Evolutionary conservation across 345 rosid species (phyloP).

Genomic region (Noccaea caerulescens): DNA sequence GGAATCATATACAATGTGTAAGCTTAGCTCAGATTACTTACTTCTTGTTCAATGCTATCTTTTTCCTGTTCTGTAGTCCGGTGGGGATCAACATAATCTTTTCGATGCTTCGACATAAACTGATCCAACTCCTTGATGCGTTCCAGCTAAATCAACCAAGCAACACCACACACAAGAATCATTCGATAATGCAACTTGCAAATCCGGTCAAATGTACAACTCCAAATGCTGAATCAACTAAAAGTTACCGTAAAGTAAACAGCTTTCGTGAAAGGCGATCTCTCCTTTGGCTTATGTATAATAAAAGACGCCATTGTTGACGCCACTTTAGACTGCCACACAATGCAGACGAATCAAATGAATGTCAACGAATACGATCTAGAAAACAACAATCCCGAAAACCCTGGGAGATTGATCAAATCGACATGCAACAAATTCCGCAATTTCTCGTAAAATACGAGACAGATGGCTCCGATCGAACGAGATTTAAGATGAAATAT

Average conservation of each 20-base stretch:
- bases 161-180: conserved; percentile 3
- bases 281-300: conserved; percentile 70
- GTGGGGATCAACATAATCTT: conserved; percentile 83
- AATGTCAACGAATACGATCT: conserved; percentile 3
- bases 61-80: conserved; percentile 85
- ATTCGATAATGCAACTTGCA: conserved; percentile 8
- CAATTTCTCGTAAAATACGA: background rate
- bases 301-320: conserved; percentile 83
- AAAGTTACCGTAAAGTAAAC: conserved; percentile 69
- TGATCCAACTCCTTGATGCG: conserved; percentile 75
- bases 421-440: background rate
- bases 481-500: background rate
- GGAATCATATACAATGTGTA: background rate
- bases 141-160: conserved; percentile 55
- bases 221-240: conserved; percentile 10
- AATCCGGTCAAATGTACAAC: background rate
- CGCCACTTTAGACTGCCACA: conserved; percentile 67
- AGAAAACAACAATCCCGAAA: conserved; percentile 13
- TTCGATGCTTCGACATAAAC: conserved; percentile 75
- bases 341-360: background rate
- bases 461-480: conserved; percentile 17
- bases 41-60: conserved; percentile 94
- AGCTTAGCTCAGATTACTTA: conserved; percentile 44
- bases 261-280: conserved; percentile 65
- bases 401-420: background rate